These are phyloP conservation scores for Chlamydomonas sp. DNA, from an alignment of 139 green algal genomes.

Conservation along the genomic window DNA sequence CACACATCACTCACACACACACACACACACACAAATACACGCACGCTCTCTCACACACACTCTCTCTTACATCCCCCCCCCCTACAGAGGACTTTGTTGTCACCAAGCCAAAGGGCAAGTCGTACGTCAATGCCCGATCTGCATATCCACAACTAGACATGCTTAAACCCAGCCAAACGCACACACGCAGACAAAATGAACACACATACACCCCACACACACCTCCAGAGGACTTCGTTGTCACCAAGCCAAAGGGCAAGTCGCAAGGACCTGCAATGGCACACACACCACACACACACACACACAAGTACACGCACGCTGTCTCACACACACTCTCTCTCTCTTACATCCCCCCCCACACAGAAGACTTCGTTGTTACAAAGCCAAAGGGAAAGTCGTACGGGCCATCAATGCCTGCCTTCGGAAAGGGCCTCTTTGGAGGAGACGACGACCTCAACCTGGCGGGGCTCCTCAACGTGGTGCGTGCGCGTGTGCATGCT, in stretches of 20 bases:
- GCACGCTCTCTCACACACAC: neutral
- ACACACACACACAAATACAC: neutral
- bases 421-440: conserved; percentile 12
- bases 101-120: no score
- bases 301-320: neutral
- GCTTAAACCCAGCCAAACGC: no score
- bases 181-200: neutral
- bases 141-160: no score
- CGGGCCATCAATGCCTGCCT: conserved; percentile 13
- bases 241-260: no score
- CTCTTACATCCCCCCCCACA: neutral
- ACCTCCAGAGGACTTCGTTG: no score
- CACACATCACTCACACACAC: neutral
- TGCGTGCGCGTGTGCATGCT: neutral
- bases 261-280: no score
- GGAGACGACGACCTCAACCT: conserved; percentile 43
- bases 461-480: conserved; percentile 8
- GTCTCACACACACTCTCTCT: neutral
- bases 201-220: neutral
- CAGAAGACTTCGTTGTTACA: no score
- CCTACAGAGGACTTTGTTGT: no score
- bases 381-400: neutral
- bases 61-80: neutral
- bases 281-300: neutral
- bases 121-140: no score